Evolutionary conservation across 1,284 basidiomycete genomes (phyloP).

Genomic region (Austroboletus niveus): DNA sequence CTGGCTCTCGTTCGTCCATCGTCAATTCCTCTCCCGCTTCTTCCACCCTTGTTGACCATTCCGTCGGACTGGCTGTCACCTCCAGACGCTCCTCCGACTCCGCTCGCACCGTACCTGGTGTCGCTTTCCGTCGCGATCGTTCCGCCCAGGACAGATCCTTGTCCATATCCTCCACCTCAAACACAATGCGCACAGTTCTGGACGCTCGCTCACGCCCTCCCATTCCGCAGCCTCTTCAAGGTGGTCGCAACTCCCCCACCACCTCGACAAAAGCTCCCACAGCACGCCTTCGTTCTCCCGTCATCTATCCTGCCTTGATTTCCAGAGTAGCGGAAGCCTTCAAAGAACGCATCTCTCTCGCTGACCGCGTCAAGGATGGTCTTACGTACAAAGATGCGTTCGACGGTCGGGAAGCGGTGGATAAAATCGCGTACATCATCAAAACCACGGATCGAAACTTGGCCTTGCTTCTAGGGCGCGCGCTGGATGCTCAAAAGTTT

Average conservation of each 20-base stretch:
- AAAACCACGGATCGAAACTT: slow-evolving; percentile 97
- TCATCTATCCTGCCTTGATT: slow-evolving; percentile 92
- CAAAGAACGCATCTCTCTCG: slow-evolving; percentile 73
- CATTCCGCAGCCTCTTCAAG: slow-evolving; percentile 34
- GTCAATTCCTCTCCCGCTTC: slow-evolving; percentile 54
- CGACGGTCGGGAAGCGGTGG: slow-evolving; percentile 95
- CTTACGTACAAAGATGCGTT: slow-evolving; percentile 96
- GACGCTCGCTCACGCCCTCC: slow-evolving; percentile 39
- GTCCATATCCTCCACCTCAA: slow-evolving; percentile 68
- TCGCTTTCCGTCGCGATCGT: slow-evolving; percentile 52
- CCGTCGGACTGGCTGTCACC: slow-evolving; percentile 24
- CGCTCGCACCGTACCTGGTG: slow-evolving; percentile 45
- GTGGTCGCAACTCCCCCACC: slow-evolving; percentile 51
- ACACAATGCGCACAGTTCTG: slow-evolving; percentile 37
- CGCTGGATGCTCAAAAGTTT: slow-evolving; percentile 97
- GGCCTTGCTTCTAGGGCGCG: slow-evolving; percentile 89
- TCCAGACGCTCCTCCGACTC: slow-evolving; percentile 57
- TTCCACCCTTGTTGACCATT: slow-evolving; percentile 48
- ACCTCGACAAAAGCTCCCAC: slow-evolving; percentile 38
- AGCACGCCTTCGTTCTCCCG: slow-evolving; percentile 51
- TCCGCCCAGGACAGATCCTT: slow-evolving; percentile 64
- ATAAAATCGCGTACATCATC: slow-evolving; percentile 96
- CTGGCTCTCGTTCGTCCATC: slow-evolving; percentile 37
- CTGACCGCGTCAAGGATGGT: slow-evolving; percentile 90
- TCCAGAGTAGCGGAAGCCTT: slow-evolving; percentile 95